Evolutionary conservation across 192 early-diverging fungal genomes (phyloP).

Genomic region (Backusella morwellensis): DNA sequence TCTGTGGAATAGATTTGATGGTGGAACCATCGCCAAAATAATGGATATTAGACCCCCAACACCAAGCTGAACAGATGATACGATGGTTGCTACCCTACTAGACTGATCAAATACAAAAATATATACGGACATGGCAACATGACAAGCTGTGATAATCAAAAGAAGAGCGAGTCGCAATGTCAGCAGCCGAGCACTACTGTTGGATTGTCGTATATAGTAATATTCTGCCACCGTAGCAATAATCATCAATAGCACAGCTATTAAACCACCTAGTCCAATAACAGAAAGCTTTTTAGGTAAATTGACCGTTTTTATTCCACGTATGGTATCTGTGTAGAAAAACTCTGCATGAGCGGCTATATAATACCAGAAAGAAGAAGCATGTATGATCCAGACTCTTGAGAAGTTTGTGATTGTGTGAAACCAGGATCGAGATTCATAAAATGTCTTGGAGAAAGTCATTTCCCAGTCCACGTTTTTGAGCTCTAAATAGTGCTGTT

Average conservation of each 20-base stretch:
- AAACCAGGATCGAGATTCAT: slow-evolving; percentile 64
- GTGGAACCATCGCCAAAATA: slow-evolving; percentile 55
- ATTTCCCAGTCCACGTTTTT: slow-evolving; percentile 56
- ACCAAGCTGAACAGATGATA: slow-evolving; percentile 58
- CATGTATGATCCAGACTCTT: slow-evolving; percentile 71
- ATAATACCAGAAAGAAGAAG: slow-evolving; percentile 68
- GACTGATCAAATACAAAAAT: slow-evolving; percentile 27
- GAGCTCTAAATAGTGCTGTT: slow-evolving; percentile 53
- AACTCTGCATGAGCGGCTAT: slow-evolving; percentile 60
- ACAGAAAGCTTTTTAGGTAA: slow-evolving; percentile 42
- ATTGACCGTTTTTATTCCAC: background rate
- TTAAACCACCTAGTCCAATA: slow-evolving; percentile 52
- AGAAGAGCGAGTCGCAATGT: slow-evolving; percentile 44
- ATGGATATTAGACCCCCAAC: slow-evolving; percentile 56
- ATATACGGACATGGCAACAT: slow-evolving; percentile 47
- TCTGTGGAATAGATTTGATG: slow-evolving; percentile 46
- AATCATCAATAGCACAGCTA: slow-evolving; percentile 54
- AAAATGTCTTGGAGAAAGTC: slow-evolving; percentile 65
- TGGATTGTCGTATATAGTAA: slow-evolving; percentile 52
- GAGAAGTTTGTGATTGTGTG: slow-evolving; percentile 69
- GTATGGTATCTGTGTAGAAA: slow-evolving; percentile 37
- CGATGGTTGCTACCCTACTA: slow-evolving; percentile 41
- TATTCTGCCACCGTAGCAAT: slow-evolving; percentile 55
- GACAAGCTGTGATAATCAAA: slow-evolving; percentile 43
- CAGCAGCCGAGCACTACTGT: slow-evolving; percentile 27